Conservation (phyloP, 805 yeast species). For the Kodamaea nitidulidarum region DNA sequence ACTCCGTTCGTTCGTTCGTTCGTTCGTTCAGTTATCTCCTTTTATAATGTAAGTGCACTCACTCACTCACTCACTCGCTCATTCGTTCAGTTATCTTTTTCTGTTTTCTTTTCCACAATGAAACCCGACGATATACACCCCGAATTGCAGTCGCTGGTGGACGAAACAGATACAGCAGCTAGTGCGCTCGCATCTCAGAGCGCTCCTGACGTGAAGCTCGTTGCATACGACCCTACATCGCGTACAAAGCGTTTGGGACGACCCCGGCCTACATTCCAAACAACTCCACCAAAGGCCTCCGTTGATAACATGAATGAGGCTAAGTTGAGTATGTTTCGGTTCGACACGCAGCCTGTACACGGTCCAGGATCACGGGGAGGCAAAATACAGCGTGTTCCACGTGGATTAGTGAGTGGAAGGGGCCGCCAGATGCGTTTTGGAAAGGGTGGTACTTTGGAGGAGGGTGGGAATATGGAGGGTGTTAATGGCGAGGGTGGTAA, state of each 20-base stretch:
- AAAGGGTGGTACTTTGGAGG: constrained; percentile 2
- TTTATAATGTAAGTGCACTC: no score
- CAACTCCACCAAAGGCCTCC: constrained; percentile 18
- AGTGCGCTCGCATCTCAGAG: constrained; percentile 1
- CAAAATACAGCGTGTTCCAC: constrained; percentile 16
- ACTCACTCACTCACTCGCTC: neutral
- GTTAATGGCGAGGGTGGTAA: neutral
- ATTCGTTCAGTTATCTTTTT: neutral
- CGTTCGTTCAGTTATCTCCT: no score
- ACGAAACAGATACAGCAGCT: constrained; percentile 1
- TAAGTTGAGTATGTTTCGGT: constrained; percentile 28
- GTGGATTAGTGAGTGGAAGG: constrained; percentile 21
- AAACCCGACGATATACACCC: constrained; percentile 6
- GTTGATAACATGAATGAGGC: constrained; percentile 28
- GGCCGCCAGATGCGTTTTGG: constrained; percentile 6
- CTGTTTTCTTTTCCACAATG: neutral
- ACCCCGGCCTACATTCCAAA: constrained; percentile 23
- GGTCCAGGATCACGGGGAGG: constrained; percentile 43
- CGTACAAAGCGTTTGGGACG: constrained; percentile 34
- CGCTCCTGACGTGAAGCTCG: constrained; percentile 16
- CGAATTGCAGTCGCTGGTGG: neutral
- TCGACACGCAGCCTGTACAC: constrained; percentile 31
- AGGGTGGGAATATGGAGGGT: neutral
- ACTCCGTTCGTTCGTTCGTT: no score
- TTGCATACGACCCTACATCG: constrained; percentile 29